Conservation (phyloP, 768 basidiomycete species). For the Tricholoma furcatifolium region DNA sequence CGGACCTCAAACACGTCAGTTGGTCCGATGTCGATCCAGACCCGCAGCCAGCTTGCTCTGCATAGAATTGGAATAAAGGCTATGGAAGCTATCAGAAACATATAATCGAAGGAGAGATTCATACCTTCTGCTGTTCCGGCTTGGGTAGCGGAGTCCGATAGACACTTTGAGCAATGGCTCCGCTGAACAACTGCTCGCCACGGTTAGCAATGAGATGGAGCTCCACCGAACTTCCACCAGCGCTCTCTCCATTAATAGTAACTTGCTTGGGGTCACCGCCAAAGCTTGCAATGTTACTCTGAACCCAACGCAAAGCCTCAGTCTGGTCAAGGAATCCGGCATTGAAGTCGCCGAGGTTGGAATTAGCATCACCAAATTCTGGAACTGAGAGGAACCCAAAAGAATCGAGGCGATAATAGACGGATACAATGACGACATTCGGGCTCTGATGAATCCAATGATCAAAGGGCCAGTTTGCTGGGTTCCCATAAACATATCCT, state of each 20-base stretch:
- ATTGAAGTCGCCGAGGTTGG: conserved; percentile 19
- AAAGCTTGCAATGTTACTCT: conserved; percentile 57
- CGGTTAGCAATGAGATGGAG: conserved; percentile 53
- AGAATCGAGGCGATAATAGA: conserved; percentile 63
- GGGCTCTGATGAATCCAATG: conserved; percentile 64
- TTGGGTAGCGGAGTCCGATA: conserved; percentile 50
- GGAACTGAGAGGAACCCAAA: conserved; percentile 63
- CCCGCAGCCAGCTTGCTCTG: conserved; percentile 48
- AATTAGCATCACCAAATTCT: conserved; percentile 39
- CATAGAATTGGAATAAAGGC: conserved; percentile 54
- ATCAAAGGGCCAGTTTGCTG: conserved; percentile 65
- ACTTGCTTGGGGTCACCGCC: conserved; percentile 61
- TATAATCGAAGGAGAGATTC: conserved; percentile 1
- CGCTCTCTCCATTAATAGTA: conserved; percentile 63
- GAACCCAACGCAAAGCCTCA: conserved; percentile 62
- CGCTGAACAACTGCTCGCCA: conserved; percentile 41
- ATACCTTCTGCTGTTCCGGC: conserved; percentile 53
- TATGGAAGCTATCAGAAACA: conserved; percentile 18
- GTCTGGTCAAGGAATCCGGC: conserved; percentile 48
- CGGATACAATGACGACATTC: conserved; percentile 60
- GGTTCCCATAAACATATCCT: conserved; percentile 62
- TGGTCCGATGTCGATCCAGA: conserved; percentile 30
- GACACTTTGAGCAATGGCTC: conserved; percentile 64
- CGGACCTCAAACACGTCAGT: conserved; percentile 48
- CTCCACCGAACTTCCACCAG: conserved; percentile 54